phyloP scores from a whole-genome alignment of 331 rosid genomes.

The Phaseolus coccineus region DNA sequence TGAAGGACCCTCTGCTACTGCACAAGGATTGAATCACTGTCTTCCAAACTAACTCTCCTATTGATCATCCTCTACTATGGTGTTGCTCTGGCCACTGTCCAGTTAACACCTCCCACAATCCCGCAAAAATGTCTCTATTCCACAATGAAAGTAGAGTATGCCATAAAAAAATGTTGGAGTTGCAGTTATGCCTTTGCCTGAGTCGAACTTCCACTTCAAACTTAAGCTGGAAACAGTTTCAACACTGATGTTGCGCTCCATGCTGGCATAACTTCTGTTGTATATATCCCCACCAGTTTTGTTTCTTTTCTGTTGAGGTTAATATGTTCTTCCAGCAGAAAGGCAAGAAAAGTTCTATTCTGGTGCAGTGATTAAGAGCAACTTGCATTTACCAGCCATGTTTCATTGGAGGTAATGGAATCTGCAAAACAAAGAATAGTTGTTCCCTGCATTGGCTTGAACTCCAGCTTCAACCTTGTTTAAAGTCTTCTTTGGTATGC shows the following conservation, averaged over 20 bases:
- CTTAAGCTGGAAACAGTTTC: slow-evolving; percentile 47
- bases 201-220: slow-evolving; percentile 64
- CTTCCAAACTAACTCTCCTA: slow-evolving; percentile 59
- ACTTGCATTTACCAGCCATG: no score
- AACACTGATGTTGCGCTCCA: slow-evolving; percentile 57
- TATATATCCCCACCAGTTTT: slow-evolving; percentile 66
- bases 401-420: no score
- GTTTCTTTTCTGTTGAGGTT: background rate
- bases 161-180: slow-evolving; percentile 62
- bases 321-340: background rate
- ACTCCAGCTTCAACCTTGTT: no score
- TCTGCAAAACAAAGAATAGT: no score
- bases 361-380: no score
- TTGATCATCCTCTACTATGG: slow-evolving; percentile 55
- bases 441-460: no score
- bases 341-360: no score
- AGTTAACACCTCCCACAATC: slow-evolving; percentile 50
- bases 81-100: slow-evolving; percentile 57
- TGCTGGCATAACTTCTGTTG: slow-evolving; percentile 65
- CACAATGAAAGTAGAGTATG: slow-evolving; percentile 61
- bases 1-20: no score
- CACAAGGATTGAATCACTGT: background rate
- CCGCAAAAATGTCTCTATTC: slow-evolving; percentile 69
- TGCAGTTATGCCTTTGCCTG: slow-evolving; percentile 59
- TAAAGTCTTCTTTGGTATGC: no score